These are phyloP conservation scores for Pugionium cornutum DNA, from an alignment of 345 rosid genomes.

Conservation along the genomic window DNA sequence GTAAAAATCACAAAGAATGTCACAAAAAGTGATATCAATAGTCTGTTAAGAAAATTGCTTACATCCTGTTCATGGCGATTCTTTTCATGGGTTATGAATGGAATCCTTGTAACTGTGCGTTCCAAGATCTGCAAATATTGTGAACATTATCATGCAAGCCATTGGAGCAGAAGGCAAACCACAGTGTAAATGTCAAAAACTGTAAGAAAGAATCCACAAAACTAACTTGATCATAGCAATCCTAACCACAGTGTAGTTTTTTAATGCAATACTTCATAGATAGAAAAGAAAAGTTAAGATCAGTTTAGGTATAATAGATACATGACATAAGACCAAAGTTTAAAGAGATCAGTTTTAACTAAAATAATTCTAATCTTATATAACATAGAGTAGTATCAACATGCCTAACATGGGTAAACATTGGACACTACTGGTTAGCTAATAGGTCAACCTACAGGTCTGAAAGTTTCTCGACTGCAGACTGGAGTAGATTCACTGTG, in stretches of 20 bases:
- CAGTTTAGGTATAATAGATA: background rate
- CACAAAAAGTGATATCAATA: background rate
- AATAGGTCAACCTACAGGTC: slow-evolving; percentile 51
- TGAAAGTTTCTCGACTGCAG: slow-evolving; percentile 62
- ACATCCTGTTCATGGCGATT: slow-evolving; percentile 88
- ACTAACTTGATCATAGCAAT: slow-evolving; percentile 1
- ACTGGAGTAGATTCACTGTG: slow-evolving; percentile 45
- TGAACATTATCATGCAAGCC: background rate
- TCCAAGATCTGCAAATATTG: slow-evolving; percentile 58
- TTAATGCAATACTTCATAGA: background rate
- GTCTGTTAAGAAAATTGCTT: slow-evolving; percentile 31
- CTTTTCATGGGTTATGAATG: slow-evolving; percentile 66
- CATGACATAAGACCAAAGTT: slow-evolving; percentile 2
- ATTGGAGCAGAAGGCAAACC: background rate
- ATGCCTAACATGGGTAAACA: background rate
- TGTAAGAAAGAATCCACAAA: background rate
- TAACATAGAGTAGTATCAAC: background rate
- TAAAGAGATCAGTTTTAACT: background rate
- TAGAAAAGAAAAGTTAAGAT: slow-evolving; percentile 6
- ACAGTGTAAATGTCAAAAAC: background rate
- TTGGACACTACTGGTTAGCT: background rate
- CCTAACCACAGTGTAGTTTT: background rate
- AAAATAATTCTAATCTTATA: slow-evolving; percentile 3
- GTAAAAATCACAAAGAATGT: slow-evolving; percentile 30
- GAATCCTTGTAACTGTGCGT: slow-evolving; percentile 59